Conservation (phyloP, 2,329 filamentous ascomycete genomes). For the Apiospora phragmitis region DNA sequence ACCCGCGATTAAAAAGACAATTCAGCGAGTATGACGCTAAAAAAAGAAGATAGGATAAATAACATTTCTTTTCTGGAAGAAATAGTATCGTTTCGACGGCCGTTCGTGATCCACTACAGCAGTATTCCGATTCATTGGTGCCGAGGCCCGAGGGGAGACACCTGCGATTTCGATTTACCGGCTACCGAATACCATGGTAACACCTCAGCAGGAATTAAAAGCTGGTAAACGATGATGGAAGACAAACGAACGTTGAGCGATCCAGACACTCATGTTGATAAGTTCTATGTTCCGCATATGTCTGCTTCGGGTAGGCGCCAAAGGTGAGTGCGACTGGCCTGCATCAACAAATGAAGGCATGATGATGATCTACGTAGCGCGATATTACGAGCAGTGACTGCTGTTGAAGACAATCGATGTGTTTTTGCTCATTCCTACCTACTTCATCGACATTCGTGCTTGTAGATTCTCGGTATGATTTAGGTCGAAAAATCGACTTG, state of each 20-base stretch:
- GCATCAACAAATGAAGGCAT: not conserved
- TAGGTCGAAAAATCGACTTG: not conserved
- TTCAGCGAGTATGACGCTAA: fast-evolving
- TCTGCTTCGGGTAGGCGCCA: not conserved
- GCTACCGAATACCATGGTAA: not conserved
- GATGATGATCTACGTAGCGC: not conserved
- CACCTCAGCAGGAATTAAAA: not conserved
- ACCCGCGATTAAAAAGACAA: not conserved
- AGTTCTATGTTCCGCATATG: not conserved
- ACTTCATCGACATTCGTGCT: not conserved
- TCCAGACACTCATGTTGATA: not conserved
- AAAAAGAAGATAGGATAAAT: not conserved
- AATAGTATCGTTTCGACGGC: not conserved
- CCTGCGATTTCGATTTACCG: not conserved
- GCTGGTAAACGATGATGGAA: not conserved
- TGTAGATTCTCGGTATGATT: not conserved
- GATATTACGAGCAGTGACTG: not conserved
- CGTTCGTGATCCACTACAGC: not conserved
- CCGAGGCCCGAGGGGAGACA: not conserved
- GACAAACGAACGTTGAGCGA: not conserved
- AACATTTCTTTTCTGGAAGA: not conserved
- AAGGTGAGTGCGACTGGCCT: not conserved
- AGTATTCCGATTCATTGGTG: not conserved
- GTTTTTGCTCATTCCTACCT: not conserved
- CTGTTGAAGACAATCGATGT: not conserved